Conservation (phyloP, 495 filamentous ascomycete genomes). For the Talaromyces liani region DNA sequence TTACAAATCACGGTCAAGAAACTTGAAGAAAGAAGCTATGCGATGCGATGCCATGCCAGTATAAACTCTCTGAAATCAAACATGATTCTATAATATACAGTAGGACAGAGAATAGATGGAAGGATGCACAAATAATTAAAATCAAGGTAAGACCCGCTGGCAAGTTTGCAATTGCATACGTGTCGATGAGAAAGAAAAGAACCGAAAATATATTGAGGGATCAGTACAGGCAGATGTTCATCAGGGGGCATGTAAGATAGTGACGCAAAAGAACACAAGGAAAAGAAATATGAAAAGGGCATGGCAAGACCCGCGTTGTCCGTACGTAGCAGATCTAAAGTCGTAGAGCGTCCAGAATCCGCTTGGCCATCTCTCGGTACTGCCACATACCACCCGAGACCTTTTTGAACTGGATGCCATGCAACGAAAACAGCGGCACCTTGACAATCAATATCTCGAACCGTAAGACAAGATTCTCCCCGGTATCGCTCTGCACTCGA, state of each 20-base stretch:
- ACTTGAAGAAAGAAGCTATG: background rate
- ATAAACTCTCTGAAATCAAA: conserved; percentile 3
- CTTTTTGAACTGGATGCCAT: conserved; percentile 98
- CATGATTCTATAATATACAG: conserved; percentile 14
- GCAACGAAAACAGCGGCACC: conserved; percentile 84
- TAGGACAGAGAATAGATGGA: conserved; percentile 14
- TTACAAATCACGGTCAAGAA: background rate
- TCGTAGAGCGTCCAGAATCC: conserved; percentile 81
- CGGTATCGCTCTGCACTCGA: conserved; percentile 78
- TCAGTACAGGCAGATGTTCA: conserved; percentile 26
- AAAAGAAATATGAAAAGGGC: background rate
- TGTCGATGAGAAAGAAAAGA: conserved; percentile 9
- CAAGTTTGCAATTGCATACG: background rate
- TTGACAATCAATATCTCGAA: conserved; percentile 99
- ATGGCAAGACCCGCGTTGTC: background rate
- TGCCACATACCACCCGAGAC: conserved; percentile 94
- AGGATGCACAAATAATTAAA: conserved; percentile 6
- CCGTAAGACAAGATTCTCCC: conserved; percentile 67
- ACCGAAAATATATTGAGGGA: conserved; percentile 13
- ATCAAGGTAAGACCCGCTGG: conserved; percentile 9
- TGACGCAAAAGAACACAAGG: conserved; percentile 7
- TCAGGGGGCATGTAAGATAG: conserved; percentile 11
- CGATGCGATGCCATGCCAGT: background rate
- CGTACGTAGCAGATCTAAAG: conserved; percentile 41
- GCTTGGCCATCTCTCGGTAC: conserved; percentile 95